A percentile compares a stretch with the other conserved stretches of the same genome.
phyloP scores from a whole-genome alignment of 495 filamentous ascomycete genomes.

The Xylaria bambusicola region DNA sequence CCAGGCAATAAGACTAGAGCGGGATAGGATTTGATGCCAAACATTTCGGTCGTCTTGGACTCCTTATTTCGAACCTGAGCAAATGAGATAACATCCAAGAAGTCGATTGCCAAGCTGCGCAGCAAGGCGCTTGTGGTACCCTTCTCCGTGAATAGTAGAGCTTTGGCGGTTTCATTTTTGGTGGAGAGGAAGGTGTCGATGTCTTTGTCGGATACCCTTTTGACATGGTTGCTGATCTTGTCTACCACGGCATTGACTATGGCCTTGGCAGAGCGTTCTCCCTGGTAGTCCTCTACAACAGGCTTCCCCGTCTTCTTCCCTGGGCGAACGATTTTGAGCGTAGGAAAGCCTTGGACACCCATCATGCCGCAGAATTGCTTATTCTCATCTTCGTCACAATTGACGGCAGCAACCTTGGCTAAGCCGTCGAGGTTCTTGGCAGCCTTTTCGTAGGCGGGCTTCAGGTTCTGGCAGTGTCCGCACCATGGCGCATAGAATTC shows the following conservation, averaged over 20 bases:
- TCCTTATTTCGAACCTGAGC: constrained; percentile 89
- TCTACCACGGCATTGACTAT: constrained; percentile 86
- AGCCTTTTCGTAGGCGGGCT: constrained; percentile 93
- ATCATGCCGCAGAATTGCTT: constrained; percentile 84
- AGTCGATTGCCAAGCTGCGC: constrained; percentile 87
- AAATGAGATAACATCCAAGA: constrained; percentile 76
- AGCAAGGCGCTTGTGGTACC: constrained; percentile 81
- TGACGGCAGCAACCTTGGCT: constrained; percentile 89
- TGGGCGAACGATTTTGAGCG: constrained; percentile 89
- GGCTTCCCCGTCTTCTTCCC: constrained; percentile 76
- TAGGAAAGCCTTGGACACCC: constrained; percentile 95
- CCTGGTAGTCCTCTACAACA: constrained; percentile 89
- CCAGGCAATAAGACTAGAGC: constrained; percentile 80
- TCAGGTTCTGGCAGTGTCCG: constrained; percentile 93
- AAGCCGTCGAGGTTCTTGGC: constrained; percentile 85
- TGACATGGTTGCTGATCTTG: constrained; percentile 90
- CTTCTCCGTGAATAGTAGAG: constrained; percentile 93
- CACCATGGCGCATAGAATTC: constrained; percentile 97
- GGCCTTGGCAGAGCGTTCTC: constrained; percentile 73
- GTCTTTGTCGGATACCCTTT: constrained; percentile 75
- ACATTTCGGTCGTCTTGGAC: constrained; percentile 66
- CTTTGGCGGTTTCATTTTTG: constrained; percentile 76
- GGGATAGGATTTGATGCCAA: constrained; percentile 76
- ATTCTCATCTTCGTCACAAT: constrained; percentile 95
- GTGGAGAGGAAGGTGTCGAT: constrained; percentile 73